Conservation (phyloP, 75 land plant genomes). For the Larix kaempferi region DNA sequence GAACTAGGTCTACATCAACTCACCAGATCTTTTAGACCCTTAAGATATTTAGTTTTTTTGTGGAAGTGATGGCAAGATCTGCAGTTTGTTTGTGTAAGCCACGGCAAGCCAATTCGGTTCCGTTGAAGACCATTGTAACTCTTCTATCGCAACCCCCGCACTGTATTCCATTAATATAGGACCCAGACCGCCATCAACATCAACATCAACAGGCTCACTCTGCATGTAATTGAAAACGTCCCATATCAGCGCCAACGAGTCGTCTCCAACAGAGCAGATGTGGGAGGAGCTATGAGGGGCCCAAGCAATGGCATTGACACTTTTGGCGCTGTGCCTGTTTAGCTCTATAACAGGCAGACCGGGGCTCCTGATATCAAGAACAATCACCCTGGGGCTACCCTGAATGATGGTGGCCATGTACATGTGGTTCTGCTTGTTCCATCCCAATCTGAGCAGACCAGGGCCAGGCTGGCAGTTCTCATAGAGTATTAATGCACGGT, state of each 20-base stretch:
- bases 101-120: no score
- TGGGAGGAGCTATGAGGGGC: conserved; percentile 79
- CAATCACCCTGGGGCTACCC: conserved; percentile 78
- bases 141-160: no score
- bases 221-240: conserved; percentile 26
- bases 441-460: conserved; percentile 40
- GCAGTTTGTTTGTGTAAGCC: no score
- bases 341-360: no score
- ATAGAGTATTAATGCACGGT: conserved; percentile 73
- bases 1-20: no score
- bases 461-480: conserved; percentile 84
- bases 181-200: no score
- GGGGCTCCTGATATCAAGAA: conserved; percentile 63
- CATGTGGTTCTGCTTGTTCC: conserved; percentile 89
- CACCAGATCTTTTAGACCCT: no score
- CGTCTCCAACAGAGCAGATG: conserved; percentile 90
- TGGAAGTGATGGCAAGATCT: no score
- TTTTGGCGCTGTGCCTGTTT: conserved; percentile 40
- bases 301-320: conserved; percentile 73
- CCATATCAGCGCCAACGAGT: conserved; percentile 88
- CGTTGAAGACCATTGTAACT: no score
- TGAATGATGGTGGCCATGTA: conserved; percentile 87
- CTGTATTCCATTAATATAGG: no score
- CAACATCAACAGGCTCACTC: no score
- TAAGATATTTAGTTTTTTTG: no score